phyloP scores from a whole-genome alignment of 495 filamentous ascomycete species.

The Penicillium salamii region DNA sequence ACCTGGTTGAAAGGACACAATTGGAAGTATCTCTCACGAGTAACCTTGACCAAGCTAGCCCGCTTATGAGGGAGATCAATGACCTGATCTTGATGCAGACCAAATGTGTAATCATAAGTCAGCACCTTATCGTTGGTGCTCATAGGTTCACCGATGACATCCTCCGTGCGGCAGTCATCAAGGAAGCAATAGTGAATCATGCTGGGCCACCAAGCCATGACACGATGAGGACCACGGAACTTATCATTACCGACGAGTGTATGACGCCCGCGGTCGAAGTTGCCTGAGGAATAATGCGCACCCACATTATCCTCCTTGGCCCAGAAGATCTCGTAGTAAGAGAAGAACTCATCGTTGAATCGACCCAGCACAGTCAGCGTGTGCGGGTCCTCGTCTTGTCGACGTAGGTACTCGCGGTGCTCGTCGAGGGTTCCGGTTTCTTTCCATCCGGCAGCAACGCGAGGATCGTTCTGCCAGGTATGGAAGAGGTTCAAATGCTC shows the following conservation, averaged over 20 bases:
- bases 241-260: slow-evolving; percentile 62
- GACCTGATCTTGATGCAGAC: slow-evolving; percentile 61
- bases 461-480: slow-evolving; percentile 68
- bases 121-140: slow-evolving; percentile 57
- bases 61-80: slow-evolving; percentile 65
- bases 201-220: slow-evolving; percentile 67
- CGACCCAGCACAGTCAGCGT: slow-evolving; percentile 58
- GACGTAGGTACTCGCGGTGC: slow-evolving; percentile 60
- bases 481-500: slow-evolving; percentile 61
- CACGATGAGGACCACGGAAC: slow-evolving; percentile 62
- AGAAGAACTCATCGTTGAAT: slow-evolving; percentile 61
- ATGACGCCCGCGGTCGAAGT: slow-evolving; percentile 67
- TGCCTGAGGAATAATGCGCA: slow-evolving; percentile 59
- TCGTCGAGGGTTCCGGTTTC: slow-evolving; percentile 62
- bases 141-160: slow-evolving; percentile 65
- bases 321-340: slow-evolving; percentile 72
- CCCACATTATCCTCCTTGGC: slow-evolving; percentile 68
- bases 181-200: slow-evolving; percentile 69
- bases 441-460: slow-evolving; percentile 68
- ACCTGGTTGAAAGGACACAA: slow-evolving; percentile 51
- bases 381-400: slow-evolving; percentile 59
- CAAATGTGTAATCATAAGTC: slow-evolving; percentile 63
- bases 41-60: slow-evolving; percentile 54
- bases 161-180: slow-evolving; percentile 62
- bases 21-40: slow-evolving; percentile 66